Evolutionary conservation across 78 protist genomes (phyloP).

Genomic region (Abeoforma whisleri): DNA sequence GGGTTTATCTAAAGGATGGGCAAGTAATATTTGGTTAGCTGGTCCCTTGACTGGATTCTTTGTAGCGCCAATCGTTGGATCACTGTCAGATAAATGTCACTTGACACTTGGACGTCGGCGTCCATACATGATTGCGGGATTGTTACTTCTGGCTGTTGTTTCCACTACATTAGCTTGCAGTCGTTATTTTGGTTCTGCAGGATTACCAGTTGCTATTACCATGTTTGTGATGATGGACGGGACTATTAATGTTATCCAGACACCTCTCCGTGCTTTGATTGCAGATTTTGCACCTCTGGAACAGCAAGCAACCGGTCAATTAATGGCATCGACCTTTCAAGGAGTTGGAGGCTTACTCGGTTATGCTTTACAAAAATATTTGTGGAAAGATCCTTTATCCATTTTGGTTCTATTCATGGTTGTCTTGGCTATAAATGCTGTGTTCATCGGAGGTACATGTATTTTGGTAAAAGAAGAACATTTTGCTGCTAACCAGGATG

Average conservation of each 20-base stretch:
- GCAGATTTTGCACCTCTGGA: neutral
- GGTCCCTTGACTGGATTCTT: conserved; percentile 11
- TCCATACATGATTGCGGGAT: neutral
- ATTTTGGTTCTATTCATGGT: neutral
- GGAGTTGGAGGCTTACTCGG: conserved; percentile 5
- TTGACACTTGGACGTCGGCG: conserved; percentile 1
- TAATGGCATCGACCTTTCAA: conserved; percentile 1
- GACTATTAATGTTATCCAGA: conserved; percentile 7
- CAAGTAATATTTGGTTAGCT: conserved; percentile 2
- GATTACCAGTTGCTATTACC: neutral
- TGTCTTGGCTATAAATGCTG: neutral
- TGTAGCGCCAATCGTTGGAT: neutral
- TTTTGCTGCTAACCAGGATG: neutral
- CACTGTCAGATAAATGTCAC: neutral
- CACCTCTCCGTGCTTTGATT: conserved; percentile 18
- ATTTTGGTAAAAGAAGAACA: neutral
- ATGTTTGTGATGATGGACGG: neutral
- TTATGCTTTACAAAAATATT: neutral
- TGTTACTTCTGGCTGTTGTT: neutral
- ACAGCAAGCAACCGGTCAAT: conserved; percentile 3
- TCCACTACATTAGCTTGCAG: neutral
- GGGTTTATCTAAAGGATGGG: neutral
- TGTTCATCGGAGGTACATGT: neutral
- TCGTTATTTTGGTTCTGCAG: neutral
- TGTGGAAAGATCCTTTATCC: neutral